These are phyloP conservation scores for Vitis rotundifolia DNA, from an alignment of 164 flowering plant species.

Conservation along the genomic window DNA sequence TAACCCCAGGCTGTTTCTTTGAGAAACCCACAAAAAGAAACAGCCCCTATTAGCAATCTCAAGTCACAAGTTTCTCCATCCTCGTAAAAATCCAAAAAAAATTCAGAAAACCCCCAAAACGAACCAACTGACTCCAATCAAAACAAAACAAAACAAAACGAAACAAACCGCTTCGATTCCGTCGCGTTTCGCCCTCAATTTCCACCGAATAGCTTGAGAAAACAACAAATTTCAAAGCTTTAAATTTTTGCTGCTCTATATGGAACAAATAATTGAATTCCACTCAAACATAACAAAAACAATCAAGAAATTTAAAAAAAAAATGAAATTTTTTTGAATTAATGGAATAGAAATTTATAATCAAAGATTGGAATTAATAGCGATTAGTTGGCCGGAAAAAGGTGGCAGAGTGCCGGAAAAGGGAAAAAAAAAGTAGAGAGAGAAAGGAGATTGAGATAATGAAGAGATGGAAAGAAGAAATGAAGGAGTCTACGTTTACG, in stretches of 20 bases:
- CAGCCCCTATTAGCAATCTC: conserved; percentile 17
- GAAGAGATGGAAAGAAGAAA: neutral
- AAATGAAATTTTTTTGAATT: neutral
- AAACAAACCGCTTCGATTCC: conserved; percentile 8
- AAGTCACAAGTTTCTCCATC: conserved; percentile 27
- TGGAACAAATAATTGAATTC: too few species aligned
- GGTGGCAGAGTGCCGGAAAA: neutral
- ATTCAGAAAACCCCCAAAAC: neutral
- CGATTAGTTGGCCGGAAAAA: too few species aligned
- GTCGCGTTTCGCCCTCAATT: neutral
- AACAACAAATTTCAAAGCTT: too few species aligned
- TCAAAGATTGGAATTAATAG: conserved; percentile 1
- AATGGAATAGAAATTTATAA: neutral
- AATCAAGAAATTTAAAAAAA: neutral
- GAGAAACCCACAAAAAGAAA: conserved; percentile 10
- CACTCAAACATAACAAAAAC: conserved; percentile 1
- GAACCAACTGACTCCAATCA: conserved; percentile 10
- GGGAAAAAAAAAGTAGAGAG: neutral
- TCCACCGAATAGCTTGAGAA: neutral
- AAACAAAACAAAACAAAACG: conserved; percentile 5
- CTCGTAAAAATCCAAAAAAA: conserved; percentile 7
- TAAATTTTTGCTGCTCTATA: too few species aligned
- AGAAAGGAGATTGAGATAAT: conserved; percentile 15
- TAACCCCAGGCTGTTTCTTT: conserved; percentile 34
- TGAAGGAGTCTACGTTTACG: conserved; percentile 9